Base-by-base conservation (phyloP, 2,329 filamentous ascomycete genomes). In the Chalaropsis ovoidea region DNA sequence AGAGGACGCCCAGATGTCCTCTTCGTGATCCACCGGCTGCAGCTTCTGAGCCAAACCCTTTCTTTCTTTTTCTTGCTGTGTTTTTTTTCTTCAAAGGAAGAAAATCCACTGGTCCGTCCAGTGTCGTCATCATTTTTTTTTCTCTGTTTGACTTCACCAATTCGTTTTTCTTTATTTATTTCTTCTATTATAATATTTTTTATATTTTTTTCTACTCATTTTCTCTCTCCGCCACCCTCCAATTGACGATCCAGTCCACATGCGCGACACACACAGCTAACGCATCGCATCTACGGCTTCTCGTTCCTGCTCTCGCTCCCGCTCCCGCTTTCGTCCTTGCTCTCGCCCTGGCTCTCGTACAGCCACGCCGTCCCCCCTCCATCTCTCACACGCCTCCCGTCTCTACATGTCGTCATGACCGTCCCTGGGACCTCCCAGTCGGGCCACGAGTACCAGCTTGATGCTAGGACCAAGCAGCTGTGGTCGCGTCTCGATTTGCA, bases 401-500 rank as follows among this genome's bases (percentile, higher is more conserved):
- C 64, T 31, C 47, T 66, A 56, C 35, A 45, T 63, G 56, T 56
- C 56, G 62, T 47, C 62, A 67, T 67, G 65, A 43, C 56, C 45
- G 45, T 54, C 45, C 61, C 65, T 62, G 62, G 62, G 56, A 31
- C 47, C 31, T 62, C 65, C 42, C 63, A 64, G 58, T 19, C 60
- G 13, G 49, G 43, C 45, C 65, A 67, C 54, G 62, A 64, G 56
- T 64, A 67, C 76, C 83, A 89, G 77, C 85, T 88, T 74, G 89
- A 95, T 77, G 82, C 85, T 75, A 84, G 92, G 72, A 84, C 96
- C 71, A 86, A 90, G 77, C 82, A 86, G 74, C 83, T 97, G 72
- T 97, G 93, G 92, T 80, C 79, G 73, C 86, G 84, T 72, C 82
- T 99, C 70, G 91, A 95, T 75, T 86, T 87, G 70, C 83, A 85